phyloP scores from a whole-genome alignment of 1,284 basidiomycete species.

The Apiotrichum gamsii region DNA sequence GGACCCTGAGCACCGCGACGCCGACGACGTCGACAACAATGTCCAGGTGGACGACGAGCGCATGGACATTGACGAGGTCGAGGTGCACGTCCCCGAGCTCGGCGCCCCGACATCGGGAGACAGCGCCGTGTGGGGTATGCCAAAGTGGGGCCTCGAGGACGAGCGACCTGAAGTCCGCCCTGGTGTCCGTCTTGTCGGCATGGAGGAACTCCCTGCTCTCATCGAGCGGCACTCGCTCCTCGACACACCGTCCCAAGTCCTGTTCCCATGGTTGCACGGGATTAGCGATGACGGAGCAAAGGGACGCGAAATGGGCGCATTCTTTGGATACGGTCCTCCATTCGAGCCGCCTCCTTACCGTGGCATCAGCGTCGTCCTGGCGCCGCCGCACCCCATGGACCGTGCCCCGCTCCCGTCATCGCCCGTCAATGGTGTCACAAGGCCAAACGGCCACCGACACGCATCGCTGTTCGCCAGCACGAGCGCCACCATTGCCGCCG shows the following conservation, averaged over 20 bases:
- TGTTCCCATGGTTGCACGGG: conserved; percentile 48
- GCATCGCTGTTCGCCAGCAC: too few relatives aligned
- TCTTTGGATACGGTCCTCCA: conserved; percentile 43
- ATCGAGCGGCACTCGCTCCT: conserved; percentile 39
- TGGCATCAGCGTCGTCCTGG: conserved; percentile 39
- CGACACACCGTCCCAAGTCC: conserved; percentile 42
- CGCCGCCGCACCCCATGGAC: conserved; percentile 36
- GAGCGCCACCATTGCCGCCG: too few relatives aligned
- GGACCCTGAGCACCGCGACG: not conserved
- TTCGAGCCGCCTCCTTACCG: conserved; percentile 45
- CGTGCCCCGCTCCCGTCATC: conserved; percentile 6
- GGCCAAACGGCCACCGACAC: too few relatives aligned
- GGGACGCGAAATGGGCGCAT: conserved; percentile 42
- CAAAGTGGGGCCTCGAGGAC: conserved; percentile 41
- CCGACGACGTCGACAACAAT: not conserved
- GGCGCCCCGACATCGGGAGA: conserved; percentile 15
- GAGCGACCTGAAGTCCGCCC: conserved; percentile 38
- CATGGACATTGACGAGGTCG: conserved; percentile 24
- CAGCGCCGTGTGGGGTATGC: conserved; percentile 41
- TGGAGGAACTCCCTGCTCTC: conserved; percentile 39
- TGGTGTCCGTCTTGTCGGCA: conserved; percentile 40
- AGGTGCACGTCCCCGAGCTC: conserved; percentile 13
- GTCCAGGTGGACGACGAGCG: conserved; percentile 8
- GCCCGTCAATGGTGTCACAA: not conserved
- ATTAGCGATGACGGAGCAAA: conserved; percentile 44